Base-by-base conservation (phyloP, 164 flowering plant genomes). In the Malania oleifera region DNA sequence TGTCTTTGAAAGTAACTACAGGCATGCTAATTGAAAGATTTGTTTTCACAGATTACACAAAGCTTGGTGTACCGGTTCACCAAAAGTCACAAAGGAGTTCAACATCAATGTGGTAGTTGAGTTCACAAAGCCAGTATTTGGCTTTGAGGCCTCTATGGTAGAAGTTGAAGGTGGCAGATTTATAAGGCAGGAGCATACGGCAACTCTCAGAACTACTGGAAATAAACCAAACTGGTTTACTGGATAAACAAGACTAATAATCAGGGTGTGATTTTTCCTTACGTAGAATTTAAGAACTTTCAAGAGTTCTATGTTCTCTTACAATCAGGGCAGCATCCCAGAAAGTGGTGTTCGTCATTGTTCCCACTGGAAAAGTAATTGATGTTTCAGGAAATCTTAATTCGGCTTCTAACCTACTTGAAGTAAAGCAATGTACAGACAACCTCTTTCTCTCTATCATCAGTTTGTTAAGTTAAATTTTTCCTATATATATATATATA, bases 301-400 rank as follows among this genome's bases (percentile, higher is more conserved):
- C 89, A 49, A 77, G 71, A 71, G 77, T 77, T 59, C 65, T 79
- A 7, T 81, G 77, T 77, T 69, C 76, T 4, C 23, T 79, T 43
- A 74, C 69, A 17, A 59, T 81, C 68, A 11, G 53, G 56, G 66
- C 70, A 22, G 60, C 50, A 56, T 57, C 82, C 56, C 64, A 66
- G 35, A 54, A 65, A 40, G 65, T 60, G 63, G 73, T 75, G 28
- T 75, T 78, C 22, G 65, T 81, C 40, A 20, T 64, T 47, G 64
- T 81, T 62, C 85, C 85, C 49, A 78, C 66, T 52, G 81, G 77
- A 18, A 72, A 67, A 69, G 83, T 70, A 31, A 69, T 52, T 52
- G 89, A 83, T 57, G 62, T 83, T 54, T 70, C 84, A 34, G 85
- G 85, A 70, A 83, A 83, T 74, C 62, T 45, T 23, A 83, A 83